Percentiles rank a stretch among this genome's conserved stretches.
Evolutionary conservation across 768 basidiomycete species (phyloP).

Genomic region (Collybiopsis luxurians): DNA sequence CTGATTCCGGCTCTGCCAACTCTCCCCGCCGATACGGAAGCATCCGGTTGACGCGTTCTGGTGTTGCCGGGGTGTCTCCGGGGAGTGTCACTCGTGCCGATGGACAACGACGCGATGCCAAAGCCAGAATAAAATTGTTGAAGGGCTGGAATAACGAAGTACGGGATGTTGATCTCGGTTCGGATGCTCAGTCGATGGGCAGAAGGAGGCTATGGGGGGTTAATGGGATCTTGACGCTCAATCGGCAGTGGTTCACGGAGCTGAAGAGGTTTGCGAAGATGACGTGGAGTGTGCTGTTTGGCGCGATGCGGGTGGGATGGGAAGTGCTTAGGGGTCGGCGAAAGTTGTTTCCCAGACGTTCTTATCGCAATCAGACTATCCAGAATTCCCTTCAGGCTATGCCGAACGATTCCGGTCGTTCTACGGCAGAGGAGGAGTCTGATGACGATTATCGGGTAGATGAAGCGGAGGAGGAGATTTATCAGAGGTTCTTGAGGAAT

Average conservation of each 20-base stretch:
- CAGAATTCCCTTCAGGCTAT: background rate
- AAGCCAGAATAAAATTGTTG: conserved; percentile 32
- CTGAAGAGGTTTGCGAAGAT: conserved; percentile 1
- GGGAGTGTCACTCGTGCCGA: conserved; percentile 16
- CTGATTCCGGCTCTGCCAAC: background rate
- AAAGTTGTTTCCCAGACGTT: background rate
- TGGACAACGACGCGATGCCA: background rate
- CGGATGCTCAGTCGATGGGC: conserved; percentile 31
- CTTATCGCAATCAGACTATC: background rate
- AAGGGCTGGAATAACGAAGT: conserved; percentile 43
- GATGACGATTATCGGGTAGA: conserved; percentile 14
- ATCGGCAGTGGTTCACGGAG: conserved; percentile 2
- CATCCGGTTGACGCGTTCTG: conserved; percentile 38
- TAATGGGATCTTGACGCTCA: conserved; percentile 6
- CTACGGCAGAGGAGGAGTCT: conserved; percentile 1
- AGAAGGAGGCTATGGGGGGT: conserved; percentile 6
- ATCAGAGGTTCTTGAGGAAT: conserved; percentile 58
- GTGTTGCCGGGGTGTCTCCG: conserved; percentile 27
- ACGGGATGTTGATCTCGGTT: conserved; percentile 37
- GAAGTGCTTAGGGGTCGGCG: conserved; percentile 15
- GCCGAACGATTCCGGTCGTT: conserved; percentile 24
- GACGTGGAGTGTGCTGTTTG: background rate
- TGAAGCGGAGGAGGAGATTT: conserved; percentile 36
- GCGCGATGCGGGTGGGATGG: conserved; percentile 7
- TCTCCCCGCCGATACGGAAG: conserved; percentile 19